Evolutionary conservation across 352 stramenopile genomes (phyloP), one percentile per base, ranked within the genome.

Genomic region (Phytophthora megakarya): DNA sequence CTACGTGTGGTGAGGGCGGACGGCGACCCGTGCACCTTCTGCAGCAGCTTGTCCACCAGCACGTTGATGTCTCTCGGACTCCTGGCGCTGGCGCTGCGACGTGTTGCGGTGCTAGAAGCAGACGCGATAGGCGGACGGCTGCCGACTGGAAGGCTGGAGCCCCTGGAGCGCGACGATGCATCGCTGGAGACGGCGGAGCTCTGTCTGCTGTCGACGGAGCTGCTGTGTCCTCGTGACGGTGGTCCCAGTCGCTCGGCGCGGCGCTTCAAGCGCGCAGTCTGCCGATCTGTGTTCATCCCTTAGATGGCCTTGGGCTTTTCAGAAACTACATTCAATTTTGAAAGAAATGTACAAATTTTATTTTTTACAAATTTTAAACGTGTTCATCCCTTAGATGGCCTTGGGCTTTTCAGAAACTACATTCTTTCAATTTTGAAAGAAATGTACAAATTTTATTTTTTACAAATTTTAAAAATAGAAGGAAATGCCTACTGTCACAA

Each of bases 1-100:
- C 81, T 80, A 6, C 83, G 67, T 23, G 79, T 85, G 3, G 79
- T 84, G 21, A 89, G 70, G 15, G 86, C 57, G 21, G 84, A 88
- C 35, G 80, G 78, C 7, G 67, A 50, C 45, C 83, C 84, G 43
- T 86, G 68, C 26, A 92, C 64, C 28, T 81, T 78, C 9, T 13
- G 37, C 51, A 86, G 56, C 40, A 89, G 59, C 32, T 86, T 89
- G 33, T 86, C 74, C 52, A 84, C 76, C 51, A 89, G 58, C 62
- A 76, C 50, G 37, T 73, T 81, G 42, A 83, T 79, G 19, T 85
- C 76, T n/a, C 72, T 57, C 23, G 78, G 76, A 2, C 67, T 83
- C 3, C 54, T 60, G 9, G 40, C 39, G n/a, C 47, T 65, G 0
- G 50, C 55, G 22, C 64, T 69, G 22, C 61, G 70, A 6, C 73